phyloP scores from a whole-genome alignment of 2,329 filamentous ascomycete species.

The Xenoacremonium recifei region DNA sequence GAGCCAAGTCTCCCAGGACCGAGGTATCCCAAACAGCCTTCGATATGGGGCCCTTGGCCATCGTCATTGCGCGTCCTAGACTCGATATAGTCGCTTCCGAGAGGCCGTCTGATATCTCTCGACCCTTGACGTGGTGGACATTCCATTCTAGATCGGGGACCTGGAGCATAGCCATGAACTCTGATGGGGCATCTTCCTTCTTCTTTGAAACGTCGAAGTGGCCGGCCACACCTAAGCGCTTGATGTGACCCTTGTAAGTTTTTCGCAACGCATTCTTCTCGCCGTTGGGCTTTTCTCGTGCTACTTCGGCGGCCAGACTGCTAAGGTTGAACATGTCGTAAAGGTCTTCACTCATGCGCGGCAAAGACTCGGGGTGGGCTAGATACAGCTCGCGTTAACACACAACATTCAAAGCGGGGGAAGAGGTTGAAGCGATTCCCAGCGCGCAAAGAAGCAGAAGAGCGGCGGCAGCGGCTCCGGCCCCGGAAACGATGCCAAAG shows the following conservation, averaged over 20 bases:
- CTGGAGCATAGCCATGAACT: slow-evolving; percentile 52
- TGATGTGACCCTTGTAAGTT: slow-evolving; percentile 68
- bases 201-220: slow-evolving; percentile 59
- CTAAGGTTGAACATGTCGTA: slow-evolving; percentile 58
- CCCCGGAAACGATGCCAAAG: too few relatives aligned
- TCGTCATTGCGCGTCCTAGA: slow-evolving; percentile 52
- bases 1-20: slow-evolving; percentile 56
- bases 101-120: slow-evolving; percentile 55
- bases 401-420: slow-evolving; percentile 28
- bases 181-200: slow-evolving; percentile 48
- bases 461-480: slow-evolving; percentile 24
- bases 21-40: slow-evolving; percentile 56
- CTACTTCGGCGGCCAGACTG: slow-evolving; percentile 58
- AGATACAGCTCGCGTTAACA: slow-evolving; percentile 45
- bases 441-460: slow-evolving; percentile 24
- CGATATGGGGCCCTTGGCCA: slow-evolving; percentile 57
- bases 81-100: slow-evolving; percentile 40
- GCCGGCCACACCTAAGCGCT: slow-evolving; percentile 59
- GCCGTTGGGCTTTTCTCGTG: slow-evolving; percentile 62
- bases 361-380: slow-evolving; percentile 49
- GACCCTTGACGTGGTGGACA: slow-evolving; percentile 51
- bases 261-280: slow-evolving; percentile 67
- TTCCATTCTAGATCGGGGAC: slow-evolving; percentile 58
- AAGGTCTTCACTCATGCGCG: slow-evolving; percentile 54
- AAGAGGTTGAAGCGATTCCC: slow-evolving; percentile 22